Percentiles rank a stretch among this genome's conserved stretches.
phyloP scores from a whole-genome alignment of 768 basidiomycete genomes.

The Amanita pseudoporphyria region DNA sequence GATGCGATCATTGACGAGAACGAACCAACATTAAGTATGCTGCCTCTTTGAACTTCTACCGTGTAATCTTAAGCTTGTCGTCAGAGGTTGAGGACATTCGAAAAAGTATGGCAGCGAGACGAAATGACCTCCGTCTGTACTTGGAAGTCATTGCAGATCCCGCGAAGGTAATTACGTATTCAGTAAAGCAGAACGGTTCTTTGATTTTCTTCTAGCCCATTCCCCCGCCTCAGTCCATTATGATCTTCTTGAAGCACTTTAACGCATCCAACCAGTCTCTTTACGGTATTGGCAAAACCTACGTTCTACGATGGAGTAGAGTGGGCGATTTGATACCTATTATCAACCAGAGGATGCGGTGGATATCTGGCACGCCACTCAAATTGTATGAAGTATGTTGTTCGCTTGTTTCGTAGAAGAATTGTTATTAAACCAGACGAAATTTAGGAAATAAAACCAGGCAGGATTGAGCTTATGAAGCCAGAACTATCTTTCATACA shows the following conservation, averaged over 20 bases:
- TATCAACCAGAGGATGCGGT: conserved; percentile 94
- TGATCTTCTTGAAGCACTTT: conserved; percentile 99
- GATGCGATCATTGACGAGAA: conserved; percentile 95
- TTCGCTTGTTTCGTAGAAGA: background rate
- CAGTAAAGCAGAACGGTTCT: background rate
- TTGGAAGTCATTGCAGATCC: conserved; percentile 84
- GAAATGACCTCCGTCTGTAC: conserved; percentile 90
- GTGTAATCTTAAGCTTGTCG: conserved; percentile 5
- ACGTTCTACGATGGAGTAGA: conserved; percentile 78
- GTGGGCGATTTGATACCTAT: conserved; percentile 77
- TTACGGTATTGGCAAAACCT: conserved; percentile 79
- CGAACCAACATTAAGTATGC: conserved; percentile 82
- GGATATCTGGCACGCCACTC: conserved; percentile 88
- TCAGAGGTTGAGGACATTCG: conserved; percentile 92
- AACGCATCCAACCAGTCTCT: conserved; percentile 89
- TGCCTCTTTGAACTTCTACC: background rate
- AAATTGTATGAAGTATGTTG: conserved; percentile 80
- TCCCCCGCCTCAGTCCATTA: conserved; percentile 74
- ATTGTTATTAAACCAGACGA: too few relatives aligned
- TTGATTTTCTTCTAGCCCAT: conserved; percentile 43
- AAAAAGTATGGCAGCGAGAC: conserved; percentile 95
- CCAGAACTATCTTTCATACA: conserved; percentile 88
- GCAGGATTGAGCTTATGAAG: conserved; percentile 99
- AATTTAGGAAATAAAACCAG: conserved; percentile 96
- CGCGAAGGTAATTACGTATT: conserved; percentile 40